A percentile compares a stretch with the other conserved stretches of the same genome.
Conservation (phyloP, 2,329 filamentous ascomycete species). For the Cadophora malorum region DNA sequence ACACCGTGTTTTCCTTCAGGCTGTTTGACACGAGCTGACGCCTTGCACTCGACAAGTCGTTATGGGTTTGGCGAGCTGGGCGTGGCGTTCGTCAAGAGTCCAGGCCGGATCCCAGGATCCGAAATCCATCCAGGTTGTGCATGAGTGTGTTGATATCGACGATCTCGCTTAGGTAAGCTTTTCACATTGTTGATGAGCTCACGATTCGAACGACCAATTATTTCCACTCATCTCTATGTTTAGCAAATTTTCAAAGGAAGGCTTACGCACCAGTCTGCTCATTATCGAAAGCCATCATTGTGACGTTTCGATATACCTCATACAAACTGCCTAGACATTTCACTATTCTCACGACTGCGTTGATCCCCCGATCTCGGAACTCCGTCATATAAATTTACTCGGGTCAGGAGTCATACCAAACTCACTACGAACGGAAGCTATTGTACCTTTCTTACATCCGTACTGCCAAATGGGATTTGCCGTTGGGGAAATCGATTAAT, state of each 20-base stretch:
- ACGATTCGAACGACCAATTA: not conserved
- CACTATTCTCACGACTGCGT: not conserved
- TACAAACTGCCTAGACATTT: not conserved
- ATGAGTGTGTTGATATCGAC: not conserved
- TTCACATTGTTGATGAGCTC: slow-evolving; percentile 1
- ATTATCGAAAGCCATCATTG: not conserved
- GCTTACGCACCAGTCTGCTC: not conserved
- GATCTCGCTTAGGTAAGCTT: slow-evolving; percentile 7
- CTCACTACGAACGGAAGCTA: not conserved
- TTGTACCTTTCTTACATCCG: slow-evolving; percentile 14
- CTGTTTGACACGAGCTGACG: slow-evolving; percentile 2
- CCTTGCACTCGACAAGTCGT: slow-evolving; percentile 13
- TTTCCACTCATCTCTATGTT: not conserved
- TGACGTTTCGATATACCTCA: not conserved
- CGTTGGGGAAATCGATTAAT: not conserved
- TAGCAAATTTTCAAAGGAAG: not conserved
- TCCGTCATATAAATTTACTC: not conserved
- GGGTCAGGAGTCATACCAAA: slow-evolving; percentile 8
- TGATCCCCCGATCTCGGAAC: slow-evolving; percentile 9
- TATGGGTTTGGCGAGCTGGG: slow-evolving; percentile 14
- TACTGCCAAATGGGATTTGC: not conserved
- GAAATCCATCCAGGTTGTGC: not conserved
- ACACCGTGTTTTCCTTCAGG: slow-evolving; percentile 10
- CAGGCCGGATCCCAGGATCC: not conserved
- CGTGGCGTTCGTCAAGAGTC: slow-evolving; percentile 9